These are phyloP conservation scores for Begonia masoniana DNA, from an alignment of 306 rosid species.

Conservation along the genomic window DNA sequence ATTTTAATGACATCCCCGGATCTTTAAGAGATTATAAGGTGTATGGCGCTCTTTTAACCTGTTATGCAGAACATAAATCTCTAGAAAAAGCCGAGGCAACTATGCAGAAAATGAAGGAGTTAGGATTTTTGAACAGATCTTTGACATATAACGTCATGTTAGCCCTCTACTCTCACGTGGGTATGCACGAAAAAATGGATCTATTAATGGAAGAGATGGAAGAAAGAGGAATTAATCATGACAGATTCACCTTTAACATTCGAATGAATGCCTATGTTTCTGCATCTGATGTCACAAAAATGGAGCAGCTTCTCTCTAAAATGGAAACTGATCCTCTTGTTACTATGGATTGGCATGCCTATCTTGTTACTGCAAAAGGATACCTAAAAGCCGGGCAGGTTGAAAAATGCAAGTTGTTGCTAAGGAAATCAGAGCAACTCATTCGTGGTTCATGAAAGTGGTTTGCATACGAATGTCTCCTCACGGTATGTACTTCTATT, in stretches of 20 bases:
- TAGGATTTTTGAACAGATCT: constrained; percentile 11
- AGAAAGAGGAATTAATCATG: constrained; percentile 25
- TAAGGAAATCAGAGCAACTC: constrained; percentile 35
- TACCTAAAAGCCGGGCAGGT: constrained; percentile 34
- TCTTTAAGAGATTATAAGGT: constrained; percentile 22
- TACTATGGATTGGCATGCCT: constrained; percentile 30
- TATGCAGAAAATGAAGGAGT: constrained; percentile 38
- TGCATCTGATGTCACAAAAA: constrained; percentile 20
- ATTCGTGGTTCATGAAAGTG: constrained; percentile 4
- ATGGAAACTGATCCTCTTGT: constrained; percentile 47
- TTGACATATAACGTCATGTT: constrained; percentile 39
- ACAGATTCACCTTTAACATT: constrained; percentile 25
- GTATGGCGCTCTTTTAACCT: constrained; percentile 42
- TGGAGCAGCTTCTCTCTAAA: constrained; percentile 43
- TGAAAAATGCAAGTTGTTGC: constrained; percentile 26
- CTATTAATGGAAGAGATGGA: constrained; percentile 38
- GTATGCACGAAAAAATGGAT: constrained; percentile 39
- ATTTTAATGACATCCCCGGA: constrained; percentile 23
- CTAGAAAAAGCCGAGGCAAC: constrained; percentile 39
- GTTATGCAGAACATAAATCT: constrained; percentile 38
- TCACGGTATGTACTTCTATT: constrained; percentile 22
- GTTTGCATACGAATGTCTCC: constrained; percentile 34
- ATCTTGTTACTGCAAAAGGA: constrained; percentile 33
- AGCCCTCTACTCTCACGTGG: constrained; percentile 38
- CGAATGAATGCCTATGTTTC: constrained; percentile 36